These are phyloP conservation scores for Lepiota venenata DNA, from an alignment of 768 basidiomycete genomes.

Conservation along the genomic window DNA sequence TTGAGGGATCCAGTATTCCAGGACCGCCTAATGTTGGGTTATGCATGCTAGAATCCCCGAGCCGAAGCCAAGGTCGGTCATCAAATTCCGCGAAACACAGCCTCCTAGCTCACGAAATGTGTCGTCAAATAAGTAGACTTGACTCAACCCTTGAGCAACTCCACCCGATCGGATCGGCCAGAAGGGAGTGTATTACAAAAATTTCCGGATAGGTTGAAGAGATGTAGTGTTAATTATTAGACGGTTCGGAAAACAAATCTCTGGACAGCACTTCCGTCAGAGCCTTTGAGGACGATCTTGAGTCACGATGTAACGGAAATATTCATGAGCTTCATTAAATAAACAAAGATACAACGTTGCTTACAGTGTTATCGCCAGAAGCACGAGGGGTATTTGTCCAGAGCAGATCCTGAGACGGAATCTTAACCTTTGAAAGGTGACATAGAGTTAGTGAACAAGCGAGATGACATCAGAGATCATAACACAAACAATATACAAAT, in stretches of 20 bases:
- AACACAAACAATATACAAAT: not conserved
- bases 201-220: too few species aligned
- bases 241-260: not conserved
- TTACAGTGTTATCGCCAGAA: not conserved
- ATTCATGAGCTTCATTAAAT: not conserved
- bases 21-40: too few species aligned
- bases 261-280: slow-evolving; percentile 3
- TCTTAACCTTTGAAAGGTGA: not conserved
- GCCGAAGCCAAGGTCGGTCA: too few species aligned
- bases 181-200: too few species aligned
- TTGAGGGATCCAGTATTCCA: too few species aligned
- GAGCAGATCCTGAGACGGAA: slow-evolving; percentile 3
- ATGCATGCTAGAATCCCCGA: too few species aligned
- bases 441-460: not conserved
- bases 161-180: too few species aligned
- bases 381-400: slow-evolving; percentile 6
- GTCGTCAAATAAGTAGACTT: too few species aligned
- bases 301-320: not conserved
- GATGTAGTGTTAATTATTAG: too few species aligned
- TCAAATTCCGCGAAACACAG: too few species aligned
- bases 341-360: not conserved
- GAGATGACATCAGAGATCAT: not conserved
- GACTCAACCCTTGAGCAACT: too few species aligned
- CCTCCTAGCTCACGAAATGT: too few species aligned
- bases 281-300: not conserved